Evolutionary conservation across 2,329 filamentous ascomycete genomes (phyloP), one percentile per base, ranked within the genome.

Genomic region (Pseudogymnoascus sp.): DNA sequence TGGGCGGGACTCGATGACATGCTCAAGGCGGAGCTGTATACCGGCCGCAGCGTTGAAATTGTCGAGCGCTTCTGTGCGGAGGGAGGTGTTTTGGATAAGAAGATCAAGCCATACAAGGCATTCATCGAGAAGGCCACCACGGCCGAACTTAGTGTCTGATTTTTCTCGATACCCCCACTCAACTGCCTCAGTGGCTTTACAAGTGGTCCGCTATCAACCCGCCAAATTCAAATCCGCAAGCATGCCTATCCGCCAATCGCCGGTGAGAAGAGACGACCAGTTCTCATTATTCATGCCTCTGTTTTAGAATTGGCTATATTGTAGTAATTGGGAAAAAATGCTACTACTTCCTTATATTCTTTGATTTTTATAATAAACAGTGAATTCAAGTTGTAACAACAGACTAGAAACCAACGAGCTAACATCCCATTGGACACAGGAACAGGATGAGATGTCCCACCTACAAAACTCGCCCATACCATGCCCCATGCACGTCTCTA

Each of bases 1-100:
- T 85, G 85, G 79, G 80, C 72, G 60, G 87, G 93, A 67, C 78
- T 93, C 31, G 88, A 92, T 68, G 77, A 74, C 45, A 82, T 93
- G 77, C 77, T 93, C 60, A 82, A 88, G 67, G 80, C 89, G 1
- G 81, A 81, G 71, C 79, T 80, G 64, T 87, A 86, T 67, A 81
- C 84, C 62, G 85, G 85, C 4, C 74, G 83, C 57, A 79, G 78
- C 28, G 78, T 79, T 21, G 75, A 86, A 75, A 77, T 83, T 72
- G 80, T 86, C 19, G 77, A 77, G 67, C 79, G 76, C 67, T 86
- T 84, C 63, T 73, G 72, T 62, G 71, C 70, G 71, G 77, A 78
- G 64, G 75, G 76, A 61, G 79, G 77, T 45, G 79, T 81, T 67
- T 79, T 84, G 10, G 75, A 77, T 62, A 74, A 77, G 63, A 79